Evolutionary conservation across 169 alveolate species (phyloP).

Genomic region (Eimeria brunetti): DNA sequence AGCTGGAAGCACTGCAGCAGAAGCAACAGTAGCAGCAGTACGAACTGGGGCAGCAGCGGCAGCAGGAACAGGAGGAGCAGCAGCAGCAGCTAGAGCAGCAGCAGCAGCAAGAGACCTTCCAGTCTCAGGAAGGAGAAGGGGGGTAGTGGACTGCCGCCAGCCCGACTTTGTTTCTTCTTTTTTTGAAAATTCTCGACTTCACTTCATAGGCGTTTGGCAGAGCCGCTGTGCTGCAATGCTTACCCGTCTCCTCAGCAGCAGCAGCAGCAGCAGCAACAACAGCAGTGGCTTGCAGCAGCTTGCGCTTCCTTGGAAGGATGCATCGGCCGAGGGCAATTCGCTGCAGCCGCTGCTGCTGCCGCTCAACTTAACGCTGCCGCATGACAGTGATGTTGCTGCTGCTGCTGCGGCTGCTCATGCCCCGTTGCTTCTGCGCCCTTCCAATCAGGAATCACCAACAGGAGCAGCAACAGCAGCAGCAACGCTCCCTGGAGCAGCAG

Average conservation of each 20-base stretch:
- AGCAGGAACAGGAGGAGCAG: not conserved
- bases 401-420: slow-evolving; percentile 46
- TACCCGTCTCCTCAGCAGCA: slow-evolving; percentile 38
- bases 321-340: slow-evolving; percentile 1
- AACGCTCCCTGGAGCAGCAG: slow-evolving; percentile 23
- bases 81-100: not conserved
- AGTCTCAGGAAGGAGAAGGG: not conserved
- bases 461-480: not conserved
- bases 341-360: slow-evolving; percentile 57
- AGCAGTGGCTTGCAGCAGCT: slow-evolving; percentile 26
- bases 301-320: slow-evolving; percentile 21
- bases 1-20: not conserved
- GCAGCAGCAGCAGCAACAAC: slow-evolving; percentile 46
- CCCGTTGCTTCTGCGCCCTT: slow-evolving; percentile 8
- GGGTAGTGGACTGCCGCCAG: slow-evolving; percentile 2
- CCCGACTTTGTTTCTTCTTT: slow-evolving; percentile 61
- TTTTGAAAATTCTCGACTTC: slow-evolving; percentile 68
- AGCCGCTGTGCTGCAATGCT: slow-evolving; percentile 52
- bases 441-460: not conserved
- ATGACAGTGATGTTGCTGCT: slow-evolving; percentile 9
- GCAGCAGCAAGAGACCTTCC: not conserved
- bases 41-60: not conserved
- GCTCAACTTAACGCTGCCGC: slow-evolving; percentile 22
- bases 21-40: not conserved
- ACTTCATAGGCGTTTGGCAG: slow-evolving; percentile 74